Percentiles rank a stretch among this genome's conserved stretches.
phyloP scores from a whole-genome alignment of 768 basidiomycete species.

The Hemileccinum impolitum region DNA sequence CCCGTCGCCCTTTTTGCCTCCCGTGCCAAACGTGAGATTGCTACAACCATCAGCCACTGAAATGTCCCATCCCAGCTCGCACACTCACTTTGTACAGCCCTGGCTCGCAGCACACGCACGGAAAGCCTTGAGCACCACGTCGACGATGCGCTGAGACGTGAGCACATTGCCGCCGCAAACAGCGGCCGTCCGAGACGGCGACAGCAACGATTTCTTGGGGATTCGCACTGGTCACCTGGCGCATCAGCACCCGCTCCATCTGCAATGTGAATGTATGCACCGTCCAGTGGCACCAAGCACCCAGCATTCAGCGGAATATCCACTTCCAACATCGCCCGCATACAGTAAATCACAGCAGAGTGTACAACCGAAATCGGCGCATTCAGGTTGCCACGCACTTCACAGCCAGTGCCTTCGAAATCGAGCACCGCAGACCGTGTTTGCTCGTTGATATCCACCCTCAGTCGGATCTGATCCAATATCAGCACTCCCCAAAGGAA shows the following conservation, averaged over 20 bases:
- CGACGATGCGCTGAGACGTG: conserved; percentile 90
- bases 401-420: conserved; percentile 79
- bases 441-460: conserved; percentile 70
- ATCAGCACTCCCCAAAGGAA: not conserved
- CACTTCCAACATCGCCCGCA: conserved; percentile 79
- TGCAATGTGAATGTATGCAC: conserved; percentile 37
- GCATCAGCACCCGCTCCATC: not conserved
- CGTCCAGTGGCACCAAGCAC: conserved; percentile 81
- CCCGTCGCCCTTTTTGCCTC: conserved; percentile 83
- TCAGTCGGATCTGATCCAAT: conserved; percentile 58
- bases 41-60: conserved; percentile 34
- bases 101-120: conserved; percentile 89
- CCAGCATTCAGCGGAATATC: conserved; percentile 95
- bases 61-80: not conserved
- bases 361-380: conserved; percentile 83
- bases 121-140: conserved; percentile 92
- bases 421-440: conserved; percentile 81
- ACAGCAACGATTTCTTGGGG: conserved; percentile 72
- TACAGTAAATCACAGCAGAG: conserved; percentile 85
- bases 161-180: conserved; percentile 93
- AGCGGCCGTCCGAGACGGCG: conserved; percentile 82
- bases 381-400: conserved; percentile 84
- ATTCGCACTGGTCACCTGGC: conserved; percentile 55
- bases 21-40: conserved; percentile 86
- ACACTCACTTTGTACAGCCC: conserved; percentile 83